Evolutionary conservation across 2,329 filamentous ascomycete species (phyloP), one percentile per base, ranked within the genome.

Genomic region (Nakataea oryzae): DNA sequence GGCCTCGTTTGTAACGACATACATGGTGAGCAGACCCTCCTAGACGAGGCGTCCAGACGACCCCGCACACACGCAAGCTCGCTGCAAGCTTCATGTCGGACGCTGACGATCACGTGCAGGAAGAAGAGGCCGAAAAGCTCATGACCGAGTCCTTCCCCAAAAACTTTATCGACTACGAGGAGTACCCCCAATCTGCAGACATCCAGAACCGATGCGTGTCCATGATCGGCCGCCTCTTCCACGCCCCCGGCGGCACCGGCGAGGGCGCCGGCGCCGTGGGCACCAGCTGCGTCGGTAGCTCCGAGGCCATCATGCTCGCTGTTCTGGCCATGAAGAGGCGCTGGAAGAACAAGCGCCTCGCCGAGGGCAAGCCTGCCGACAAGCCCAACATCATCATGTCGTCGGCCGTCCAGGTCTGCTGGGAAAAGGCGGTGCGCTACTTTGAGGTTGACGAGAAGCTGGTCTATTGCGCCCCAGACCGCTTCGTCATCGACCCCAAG

Each of bases 371-470:
- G 78, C 84, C 91, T 62, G 84, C 74, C 64, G 90, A 92, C 65
- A 83, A 83, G 57, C 93, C 93, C 62, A 97, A 97, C 76, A 88
- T 97, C 65, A 79, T 97, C 79, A 97, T 97, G 93, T 95, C 90
- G 69, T 91, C 90, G 29, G 93, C 93, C 34, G 93, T 97, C 2
- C 93, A 97, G 77, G 93, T 97, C 54, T 96, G 92, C 81, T 97
- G 93, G 93, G 92, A 97, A 75, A 97, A 97, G 79, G 88, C 89
- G 0, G 86, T 88, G 5, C 83, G 91, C 60, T 96, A 96, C 78
- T 95, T 96, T 69, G 93, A 97, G 70, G 84, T 97, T 55, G 93
- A 97, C 68, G 93, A 97, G 79, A 91, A 90, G 76, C 92, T 83
- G 11, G 84, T 87, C 34, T 86, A 84, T 73, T 88, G 85, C 74